Conservation (phyloP, 805 yeast species). For the Teunomyces kruisii region DNA sequence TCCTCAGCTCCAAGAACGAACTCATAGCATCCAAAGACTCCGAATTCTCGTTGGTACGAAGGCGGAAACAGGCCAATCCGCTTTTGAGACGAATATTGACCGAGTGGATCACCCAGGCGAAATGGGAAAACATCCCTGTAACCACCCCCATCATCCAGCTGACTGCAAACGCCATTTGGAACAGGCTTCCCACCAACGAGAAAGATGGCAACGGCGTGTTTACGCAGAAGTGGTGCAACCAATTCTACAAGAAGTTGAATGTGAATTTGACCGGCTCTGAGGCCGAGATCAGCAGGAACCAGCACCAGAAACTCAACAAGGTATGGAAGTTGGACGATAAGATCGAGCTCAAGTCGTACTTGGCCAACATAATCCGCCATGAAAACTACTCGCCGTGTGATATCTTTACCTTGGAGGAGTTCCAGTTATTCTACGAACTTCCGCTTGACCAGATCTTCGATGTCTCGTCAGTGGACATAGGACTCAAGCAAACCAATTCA, state of each 20-base stretch:
- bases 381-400: conserved; percentile 48
- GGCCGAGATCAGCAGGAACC: conserved; percentile 17
- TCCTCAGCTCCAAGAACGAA: conserved; percentile 56
- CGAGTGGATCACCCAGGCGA: conserved; percentile 70
- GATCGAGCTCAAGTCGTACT: conserved; percentile 42
- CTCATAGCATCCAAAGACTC: conserved; percentile 49
- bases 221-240: conserved; percentile 59
- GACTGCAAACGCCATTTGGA: conserved; percentile 66
- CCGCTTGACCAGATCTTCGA: conserved; percentile 60
- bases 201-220: conserved; percentile 68
- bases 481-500: conserved; percentile 35
- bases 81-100: conserved; percentile 56
- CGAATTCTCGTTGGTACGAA: conserved; percentile 50
- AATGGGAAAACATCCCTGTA: conserved; percentile 66
- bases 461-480: conserved; percentile 43
- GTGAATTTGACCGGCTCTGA: conserved; percentile 49
- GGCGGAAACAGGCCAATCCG: conserved; percentile 56
- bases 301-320: conserved; percentile 37
- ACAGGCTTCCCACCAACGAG: conserved; percentile 49
- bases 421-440: conserved; percentile 56
- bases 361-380: conserved; percentile 29
- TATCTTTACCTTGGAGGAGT: conserved; percentile 60
- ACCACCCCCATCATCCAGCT: conserved; percentile 63
- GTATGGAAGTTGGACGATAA: conserved; percentile 65
- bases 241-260: conserved; percentile 48